These are phyloP conservation scores for Fusarium pseudograminearum DNA, from an alignment of 2,329 filamentous ascomycete species.

Conservation along the genomic window DNA sequence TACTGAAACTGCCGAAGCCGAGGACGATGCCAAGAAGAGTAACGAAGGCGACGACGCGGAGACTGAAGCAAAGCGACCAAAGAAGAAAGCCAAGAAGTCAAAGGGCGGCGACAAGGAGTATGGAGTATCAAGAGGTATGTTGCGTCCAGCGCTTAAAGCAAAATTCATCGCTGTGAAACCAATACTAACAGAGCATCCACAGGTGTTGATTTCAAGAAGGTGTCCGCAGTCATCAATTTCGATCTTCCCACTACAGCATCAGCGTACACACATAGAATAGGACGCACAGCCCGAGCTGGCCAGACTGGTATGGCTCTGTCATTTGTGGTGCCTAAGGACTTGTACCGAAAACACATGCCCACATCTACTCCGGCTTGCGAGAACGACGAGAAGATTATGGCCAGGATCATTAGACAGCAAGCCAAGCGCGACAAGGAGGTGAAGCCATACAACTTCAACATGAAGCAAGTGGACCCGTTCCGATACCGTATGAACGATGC, in stretches of 20 bases:
- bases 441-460: conserved; percentile 93
- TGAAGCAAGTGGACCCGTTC: conserved; percentile 93
- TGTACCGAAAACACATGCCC: conserved; percentile 89
- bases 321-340: conserved; percentile 85
- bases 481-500: conserved; percentile 95
- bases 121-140: conserved; percentile 84
- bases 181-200: conserved; percentile 29
- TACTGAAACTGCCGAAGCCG: conserved; percentile 54
- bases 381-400: conserved; percentile 86
- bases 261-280: conserved; percentile 97
- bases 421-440: conserved; percentile 82
- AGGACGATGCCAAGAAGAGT: conserved; percentile 39
- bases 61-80: conserved; percentile 49
- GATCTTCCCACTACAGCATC: conserved; percentile 89
- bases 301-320: conserved; percentile 96
- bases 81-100: conserved; percentile 60
- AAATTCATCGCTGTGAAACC: neutral
- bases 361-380: conserved; percentile 81
- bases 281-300: conserved; percentile 90
- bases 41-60: conserved; percentile 45
- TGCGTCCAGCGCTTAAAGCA: neutral
- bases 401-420: conserved; percentile 84
- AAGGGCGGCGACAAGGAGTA: conserved; percentile 85
- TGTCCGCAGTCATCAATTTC: conserved; percentile 95
- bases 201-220: conserved; percentile 92